These are phyloP conservation scores for Leccinum holopus DNA, from an alignment of 1,284 basidiomycete species.

Conservation along the genomic window DNA sequence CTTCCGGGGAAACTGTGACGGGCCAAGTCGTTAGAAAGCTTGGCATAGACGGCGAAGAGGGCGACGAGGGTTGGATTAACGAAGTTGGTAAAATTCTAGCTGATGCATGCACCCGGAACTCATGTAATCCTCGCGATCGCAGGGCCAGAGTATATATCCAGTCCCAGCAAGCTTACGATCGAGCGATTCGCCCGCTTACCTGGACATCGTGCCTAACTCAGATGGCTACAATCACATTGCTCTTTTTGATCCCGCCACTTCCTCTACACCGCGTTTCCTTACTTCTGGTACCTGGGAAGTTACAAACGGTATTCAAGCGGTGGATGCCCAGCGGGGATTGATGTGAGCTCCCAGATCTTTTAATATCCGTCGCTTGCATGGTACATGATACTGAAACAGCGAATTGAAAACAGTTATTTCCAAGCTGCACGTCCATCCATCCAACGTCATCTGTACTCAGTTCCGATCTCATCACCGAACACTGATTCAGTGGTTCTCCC, in stretches of 20 bases:
- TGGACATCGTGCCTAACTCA: conserved; percentile 80
- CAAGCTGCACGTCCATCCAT: conserved; percentile 82
- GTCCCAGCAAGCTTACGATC: conserved; percentile 47
- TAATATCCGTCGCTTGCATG: conserved; percentile 27
- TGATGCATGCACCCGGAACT: conserved; percentile 12
- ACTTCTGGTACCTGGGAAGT: conserved; percentile 93
- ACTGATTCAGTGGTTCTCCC: conserved; percentile 38
- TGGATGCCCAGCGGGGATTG: conserved; percentile 65
- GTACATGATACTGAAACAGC: conserved; percentile 19
- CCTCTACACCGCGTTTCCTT: conserved; percentile 72
- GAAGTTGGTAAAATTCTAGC: conserved; percentile 43
- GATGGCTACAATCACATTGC: conserved; percentile 90
- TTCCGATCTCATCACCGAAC: conserved; percentile 54
- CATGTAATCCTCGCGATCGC: conserved; percentile 13
- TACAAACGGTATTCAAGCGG: conserved; percentile 65
- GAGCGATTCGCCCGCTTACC: conserved; percentile 61
- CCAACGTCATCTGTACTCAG: conserved; percentile 82
- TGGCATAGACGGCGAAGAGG: conserved; percentile 80
- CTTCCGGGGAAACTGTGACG: conserved; percentile 25
- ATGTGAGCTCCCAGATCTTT: conserved; percentile 54
- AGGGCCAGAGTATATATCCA: conserved; percentile 64
- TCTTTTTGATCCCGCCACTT: conserved; percentile 75
- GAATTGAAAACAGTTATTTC: conserved; percentile 68
- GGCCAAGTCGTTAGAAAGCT: conserved; percentile 72
- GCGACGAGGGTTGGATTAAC: conserved; percentile 94